Base-by-base conservation (phyloP, 2,329 filamentous ascomycete species). In the Trichothecium sympodiale region DNA sequence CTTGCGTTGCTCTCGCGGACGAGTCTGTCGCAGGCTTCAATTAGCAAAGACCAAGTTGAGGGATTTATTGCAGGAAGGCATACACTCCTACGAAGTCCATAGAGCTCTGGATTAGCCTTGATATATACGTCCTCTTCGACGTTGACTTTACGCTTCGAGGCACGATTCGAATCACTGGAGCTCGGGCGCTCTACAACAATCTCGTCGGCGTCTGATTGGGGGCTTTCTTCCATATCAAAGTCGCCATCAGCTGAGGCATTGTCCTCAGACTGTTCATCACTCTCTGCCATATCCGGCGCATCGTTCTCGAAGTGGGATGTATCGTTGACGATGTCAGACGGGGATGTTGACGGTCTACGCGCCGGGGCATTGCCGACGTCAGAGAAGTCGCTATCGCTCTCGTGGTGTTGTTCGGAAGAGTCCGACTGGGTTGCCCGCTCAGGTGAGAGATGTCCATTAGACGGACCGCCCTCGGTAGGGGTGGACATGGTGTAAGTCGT, bases 41-140 rank as follows among this genome's bases (percentile, higher is more conserved):
- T 64, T 45, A 64, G 56, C 46, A 46, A 37, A 30, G 29, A n/a
- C 16, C n/a, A 4, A 25, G 20, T 6, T 25, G 16, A 20, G 9
- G 32, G 18, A 13, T 25, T 17, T 36, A 34, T 37, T 29, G 36
- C 31, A 34, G 29, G 26, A 17, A 34, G 20, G 33, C 18, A 29
- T 33, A 25, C 20, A 25, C 20, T 25, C 64, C 91, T 77, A 48
- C 91, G 78, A 46, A 98, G 69, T 33, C 91, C 91, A 64, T 96
- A 98, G 8, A 98, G 69, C 61, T 94, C 87, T 31, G 91, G 91
- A 51, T 98, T 94, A 52, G 85, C 83, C 50, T 80, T 74, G 49
- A 96, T 94, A 53, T 79, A 88, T 32, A 87, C 80, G 40, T 91
- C 81, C 48, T 91, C 83, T 35, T 80, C 77, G 27, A 74, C 55